Evolutionary conservation across 768 basidiomycete species (phyloP), one percentile per base, ranked within the genome.

Genomic region (Suillus weaverae): DNA sequence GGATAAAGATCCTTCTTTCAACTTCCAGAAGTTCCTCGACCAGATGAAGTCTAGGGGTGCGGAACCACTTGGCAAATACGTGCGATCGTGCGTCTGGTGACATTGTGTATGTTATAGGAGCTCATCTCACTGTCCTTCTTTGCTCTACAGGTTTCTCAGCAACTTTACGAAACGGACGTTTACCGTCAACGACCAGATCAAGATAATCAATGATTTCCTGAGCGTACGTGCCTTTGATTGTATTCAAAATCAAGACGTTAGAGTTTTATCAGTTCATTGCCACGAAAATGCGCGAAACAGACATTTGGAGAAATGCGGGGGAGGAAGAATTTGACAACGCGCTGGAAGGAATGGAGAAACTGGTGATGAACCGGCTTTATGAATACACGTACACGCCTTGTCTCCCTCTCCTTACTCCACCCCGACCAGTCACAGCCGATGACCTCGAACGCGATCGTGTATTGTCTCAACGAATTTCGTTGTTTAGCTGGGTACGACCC

Each of bases 271-370:
- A 97, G 92, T 99, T 99, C 74, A 98, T 99, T 70, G 81, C 90
- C 0, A 81, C 78, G 39, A 92, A 91, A 73, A 99, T 99, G 97
- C 82, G 89, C 26, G 86, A 88, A 64, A 83, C 84, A 35, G 94
- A 95, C 26, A 80, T 91, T 0, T 98, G 95, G 96, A 86, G 86
- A 72, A 87, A 87, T 64, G 85, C 85, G 1, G 83, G 88, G 3
- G 89, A 94, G 26, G 78, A 81, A 7, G 95, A 99, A 75, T 98
- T 99, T 68, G 97, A 99, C 62, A 96, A 97, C 70, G 94, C 95
- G 0, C 86, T 95, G 81, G 97, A 99, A 77, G 96, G 95, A 60
- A 98, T 99, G 94, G 97, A 99, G 83, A 99, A 99, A 77, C 85
- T 99, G 8, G 97, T 99, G 69, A 99, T 99, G 97, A 99, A 99